Conservation (phyloP, 2,329 filamentous ascomycete species). For the Tolypocladium paradoxum region DNA sequence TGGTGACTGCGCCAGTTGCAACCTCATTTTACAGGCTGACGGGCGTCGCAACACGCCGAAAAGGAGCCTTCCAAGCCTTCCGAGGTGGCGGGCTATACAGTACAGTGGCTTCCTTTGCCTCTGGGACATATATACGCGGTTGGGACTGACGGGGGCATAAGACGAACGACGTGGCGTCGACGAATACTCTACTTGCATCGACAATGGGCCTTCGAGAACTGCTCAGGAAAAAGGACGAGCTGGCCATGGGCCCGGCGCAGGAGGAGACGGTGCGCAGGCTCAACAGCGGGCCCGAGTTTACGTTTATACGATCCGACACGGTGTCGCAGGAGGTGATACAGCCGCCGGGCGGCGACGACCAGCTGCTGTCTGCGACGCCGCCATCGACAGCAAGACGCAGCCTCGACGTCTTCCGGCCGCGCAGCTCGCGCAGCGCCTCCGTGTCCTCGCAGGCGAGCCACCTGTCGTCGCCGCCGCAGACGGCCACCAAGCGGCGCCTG, state of each 20-base stretch:
- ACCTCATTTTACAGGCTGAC: not conserved
- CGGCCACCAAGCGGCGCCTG: constrained; percentile 36
- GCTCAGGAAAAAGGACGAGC: constrained; percentile 41
- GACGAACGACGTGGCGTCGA: too few relatives aligned
- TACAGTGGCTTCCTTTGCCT: too few relatives aligned
- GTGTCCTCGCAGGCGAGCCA: constrained; percentile 29
- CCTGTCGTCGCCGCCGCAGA: constrained; percentile 8
- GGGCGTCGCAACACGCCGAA: not conserved
- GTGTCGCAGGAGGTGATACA: constrained; percentile 66
- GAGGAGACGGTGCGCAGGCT: constrained; percentile 25
- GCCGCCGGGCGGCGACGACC: constrained; percentile 38
- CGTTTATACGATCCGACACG: constrained; percentile 77
- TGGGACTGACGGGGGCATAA: not conserved
- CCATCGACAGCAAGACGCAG: constrained; percentile 20
- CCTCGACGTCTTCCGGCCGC: constrained; percentile 33
- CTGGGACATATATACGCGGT: not conserved
- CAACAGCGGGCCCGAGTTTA: constrained; percentile 53
- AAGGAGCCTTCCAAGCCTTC: not conserved
- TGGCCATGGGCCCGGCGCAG: constrained; percentile 24
- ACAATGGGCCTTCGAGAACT: constrained; percentile 42
- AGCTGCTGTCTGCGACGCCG: not conserved
- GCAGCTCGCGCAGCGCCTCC: constrained; percentile 38
- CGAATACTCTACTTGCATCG: not conserved
- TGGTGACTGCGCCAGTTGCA: not conserved
- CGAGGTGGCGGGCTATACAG: not conserved